Conservation (phyloP, 805 yeast genomes). For the Hanseniaspora hatyaiensis region DNA sequence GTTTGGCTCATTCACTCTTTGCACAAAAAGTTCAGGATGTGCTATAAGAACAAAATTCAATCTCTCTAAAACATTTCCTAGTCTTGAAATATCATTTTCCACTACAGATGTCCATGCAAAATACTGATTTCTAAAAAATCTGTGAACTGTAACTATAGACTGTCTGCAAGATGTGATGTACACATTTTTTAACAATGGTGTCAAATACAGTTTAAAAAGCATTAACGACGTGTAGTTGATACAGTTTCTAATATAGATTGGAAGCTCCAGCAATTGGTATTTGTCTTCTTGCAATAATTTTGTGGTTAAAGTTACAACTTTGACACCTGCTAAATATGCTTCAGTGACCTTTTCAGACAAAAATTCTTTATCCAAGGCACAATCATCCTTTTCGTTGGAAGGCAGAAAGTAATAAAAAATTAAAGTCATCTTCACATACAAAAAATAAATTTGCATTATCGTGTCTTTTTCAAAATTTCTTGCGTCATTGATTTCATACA, state of each 20-base stretch:
- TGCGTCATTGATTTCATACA: conserved; percentile 57
- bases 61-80: conserved; percentile 82
- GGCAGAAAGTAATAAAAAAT: conserved; percentile 85
- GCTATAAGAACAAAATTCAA: conserved; percentile 76
- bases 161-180: conserved; percentile 83
- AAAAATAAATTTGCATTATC: conserved; percentile 62
- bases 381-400: conserved; percentile 80
- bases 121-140: conserved; percentile 73
- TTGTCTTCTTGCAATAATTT: conserved; percentile 48
- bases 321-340: conserved; percentile 70
- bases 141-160: conserved; percentile 83
- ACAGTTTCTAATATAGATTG: conserved; percentile 78
- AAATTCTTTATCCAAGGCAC: conserved; percentile 23
- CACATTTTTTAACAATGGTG: conserved; percentile 53
- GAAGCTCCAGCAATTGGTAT: conserved; percentile 61
- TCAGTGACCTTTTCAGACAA: conserved; percentile 61
- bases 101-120: conserved; percentile 80
- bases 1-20: conserved; percentile 33
- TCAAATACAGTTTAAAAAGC: conserved; percentile 67
- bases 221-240: conserved; percentile 68
- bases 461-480: conserved; percentile 53
- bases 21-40: conserved; percentile 70
- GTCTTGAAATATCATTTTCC: conserved; percentile 79
- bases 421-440: conserved; percentile 67
- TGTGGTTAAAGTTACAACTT: conserved; percentile 67